A percentile compares a stretch with the other conserved stretches of the same genome.
Evolutionary conservation across 768 basidiomycete species (phyloP).

Genomic region (Mycena maculata): DNA sequence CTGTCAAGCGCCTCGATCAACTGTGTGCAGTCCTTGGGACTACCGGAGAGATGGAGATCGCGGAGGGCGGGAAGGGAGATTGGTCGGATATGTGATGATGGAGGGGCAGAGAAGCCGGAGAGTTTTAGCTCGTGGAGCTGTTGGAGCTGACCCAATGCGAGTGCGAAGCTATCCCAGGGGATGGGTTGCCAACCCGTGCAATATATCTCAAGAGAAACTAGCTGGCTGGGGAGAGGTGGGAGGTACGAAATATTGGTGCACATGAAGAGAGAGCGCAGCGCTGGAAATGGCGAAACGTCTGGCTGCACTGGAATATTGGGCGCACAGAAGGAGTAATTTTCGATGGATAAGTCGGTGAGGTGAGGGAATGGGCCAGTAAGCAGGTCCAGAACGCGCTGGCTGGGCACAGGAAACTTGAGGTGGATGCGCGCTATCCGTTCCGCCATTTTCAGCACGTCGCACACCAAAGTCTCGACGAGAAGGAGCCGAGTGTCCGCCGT

Average conservation of each 20-base stretch:
- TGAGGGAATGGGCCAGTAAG: constrained; percentile 3
- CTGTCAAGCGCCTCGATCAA: constrained; percentile 1
- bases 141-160: not conserved
- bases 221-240: constrained; percentile 7
- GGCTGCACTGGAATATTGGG: not conserved
- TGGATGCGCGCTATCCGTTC: constrained; percentile 9
- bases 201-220: constrained; percentile 8
- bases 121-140: not conserved
- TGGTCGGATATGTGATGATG: not conserved
- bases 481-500: not conserved
- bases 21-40: not conserved
- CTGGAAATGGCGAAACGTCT: not conserved
- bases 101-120: not conserved
- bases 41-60: not conserved
- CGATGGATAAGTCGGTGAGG: constrained; percentile 5
- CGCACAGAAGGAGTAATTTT: not conserved
- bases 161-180: constrained; percentile 1
- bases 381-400: constrained; percentile 2
- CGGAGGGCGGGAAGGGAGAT: constrained; percentile 5
- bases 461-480: constrained; percentile 9
- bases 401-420: not conserved
- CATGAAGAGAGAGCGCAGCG: not conserved
- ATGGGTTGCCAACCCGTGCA: not conserved
- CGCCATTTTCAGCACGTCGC: not conserved
- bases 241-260: not conserved